These are phyloP conservation scores for Coffea canephora DNA, from an alignment of 257 asterid genomes.

Conservation along the genomic window DNA sequence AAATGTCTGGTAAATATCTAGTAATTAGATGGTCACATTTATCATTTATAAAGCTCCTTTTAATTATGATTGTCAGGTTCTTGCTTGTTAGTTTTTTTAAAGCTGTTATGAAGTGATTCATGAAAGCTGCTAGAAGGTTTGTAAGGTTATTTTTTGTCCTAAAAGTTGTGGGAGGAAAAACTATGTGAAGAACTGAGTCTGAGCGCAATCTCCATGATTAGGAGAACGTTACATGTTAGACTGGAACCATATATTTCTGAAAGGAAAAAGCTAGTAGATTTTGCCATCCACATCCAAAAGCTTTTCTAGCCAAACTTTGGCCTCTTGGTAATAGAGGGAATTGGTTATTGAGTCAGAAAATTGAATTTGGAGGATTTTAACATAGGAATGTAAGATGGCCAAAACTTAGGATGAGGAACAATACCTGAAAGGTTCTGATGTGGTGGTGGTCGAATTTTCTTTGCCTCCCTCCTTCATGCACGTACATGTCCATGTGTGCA, in stretches of 20 bases:
- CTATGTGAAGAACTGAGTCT: not conserved
- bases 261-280: not conserved
- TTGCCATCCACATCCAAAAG: not conserved
- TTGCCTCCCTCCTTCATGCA: no score
- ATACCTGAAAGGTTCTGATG: not conserved
- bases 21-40: no score
- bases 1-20: no score
- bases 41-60: not conserved
- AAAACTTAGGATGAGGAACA: not conserved
- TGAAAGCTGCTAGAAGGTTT: not conserved
- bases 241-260: not conserved
- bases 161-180: not conserved
- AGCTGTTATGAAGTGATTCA: not conserved
- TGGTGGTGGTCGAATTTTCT: not conserved
- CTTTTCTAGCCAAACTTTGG: not conserved
- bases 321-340: not conserved
- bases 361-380: not conserved
- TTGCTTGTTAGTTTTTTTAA: not conserved
- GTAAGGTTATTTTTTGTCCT: not conserved
- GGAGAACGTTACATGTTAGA: no score
- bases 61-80: not conserved
- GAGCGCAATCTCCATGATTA: not conserved
- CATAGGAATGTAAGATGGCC: not conserved
- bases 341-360: not conserved
- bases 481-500: not conserved